Evolutionary conservation across 2,329 filamentous ascomycete species (phyloP).

Genomic region (Alternaria hordeiaustralica): DNA sequence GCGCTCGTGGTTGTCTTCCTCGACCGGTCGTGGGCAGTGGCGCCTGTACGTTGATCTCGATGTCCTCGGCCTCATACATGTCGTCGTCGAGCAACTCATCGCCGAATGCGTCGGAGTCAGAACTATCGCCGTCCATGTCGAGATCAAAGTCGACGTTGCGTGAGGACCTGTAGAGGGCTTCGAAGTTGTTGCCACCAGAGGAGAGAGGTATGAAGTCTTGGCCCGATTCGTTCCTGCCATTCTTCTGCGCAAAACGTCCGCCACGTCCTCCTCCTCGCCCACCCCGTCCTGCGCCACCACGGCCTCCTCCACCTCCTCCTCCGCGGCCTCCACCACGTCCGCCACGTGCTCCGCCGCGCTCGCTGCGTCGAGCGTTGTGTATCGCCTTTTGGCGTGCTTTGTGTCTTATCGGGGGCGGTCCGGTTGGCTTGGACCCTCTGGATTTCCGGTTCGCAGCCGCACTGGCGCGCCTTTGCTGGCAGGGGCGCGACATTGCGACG

Average conservation of each 20-base stretch:
- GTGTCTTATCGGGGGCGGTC: conserved; percentile 22
- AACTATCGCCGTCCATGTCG: conserved; percentile 17
- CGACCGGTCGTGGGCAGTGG: conserved; percentile 2
- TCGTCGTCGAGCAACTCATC: conserved; percentile 18
- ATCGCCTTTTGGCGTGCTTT: conserved; percentile 29
- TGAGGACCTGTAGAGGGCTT: conserved; percentile 20
- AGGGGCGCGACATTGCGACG: conserved; percentile 32
- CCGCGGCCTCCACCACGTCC: not conserved
- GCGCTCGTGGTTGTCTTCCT: conserved; percentile 7
- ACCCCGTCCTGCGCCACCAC: not conserved
- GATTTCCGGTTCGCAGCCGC: conserved; percentile 27
- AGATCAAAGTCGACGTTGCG: conserved; percentile 15
- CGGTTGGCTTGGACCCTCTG: conserved; percentile 15
- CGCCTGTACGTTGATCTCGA: conserved; percentile 32
- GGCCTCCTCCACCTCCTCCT: not conserved
- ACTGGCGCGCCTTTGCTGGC: conserved; percentile 33
- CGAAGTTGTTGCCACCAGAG: conserved; percentile 24
- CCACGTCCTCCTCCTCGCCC: conserved; percentile 7
- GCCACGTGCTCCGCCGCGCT: conserved; percentile 3
- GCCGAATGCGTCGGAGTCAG: conserved; percentile 7
- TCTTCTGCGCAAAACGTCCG: conserved; percentile 11
- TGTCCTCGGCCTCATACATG: conserved; percentile 23
- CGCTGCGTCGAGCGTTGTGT: conserved; percentile 21
- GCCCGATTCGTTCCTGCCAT: conserved; percentile 3
- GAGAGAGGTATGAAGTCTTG: conserved; percentile 21